phyloP scores from a whole-genome alignment of 176 grass and related monocot species.

The Oryza australiensis region DNA sequence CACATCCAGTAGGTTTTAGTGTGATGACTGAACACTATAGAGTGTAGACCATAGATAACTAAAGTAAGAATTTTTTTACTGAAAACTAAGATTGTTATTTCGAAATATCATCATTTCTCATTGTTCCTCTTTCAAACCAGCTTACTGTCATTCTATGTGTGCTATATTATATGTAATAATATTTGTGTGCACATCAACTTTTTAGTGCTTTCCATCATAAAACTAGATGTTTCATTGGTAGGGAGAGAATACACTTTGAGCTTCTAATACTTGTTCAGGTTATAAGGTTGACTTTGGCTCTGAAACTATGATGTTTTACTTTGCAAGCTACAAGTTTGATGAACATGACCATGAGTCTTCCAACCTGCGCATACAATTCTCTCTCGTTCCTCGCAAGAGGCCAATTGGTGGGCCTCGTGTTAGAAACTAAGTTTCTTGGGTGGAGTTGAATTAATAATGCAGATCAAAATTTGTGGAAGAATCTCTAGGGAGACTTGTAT shows the following conservation, averaged over 20 bases:
- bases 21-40: not conserved
- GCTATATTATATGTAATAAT: not conserved
- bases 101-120: not conserved
- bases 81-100: not conserved
- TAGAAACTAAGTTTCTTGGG: constrained; percentile 45
- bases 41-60: not conserved
- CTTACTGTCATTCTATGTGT: not conserved
- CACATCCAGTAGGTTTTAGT: too few relatives aligned
- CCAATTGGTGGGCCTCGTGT: constrained; percentile 46
- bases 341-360: constrained; percentile 62
- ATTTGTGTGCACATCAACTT: too few relatives aligned
- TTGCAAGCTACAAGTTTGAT: constrained; percentile 85
- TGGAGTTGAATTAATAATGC: not conserved
- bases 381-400: constrained; percentile 51
- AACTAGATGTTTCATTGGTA: too few relatives aligned
- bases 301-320: constrained; percentile 27
- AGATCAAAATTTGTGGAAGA: not conserved
- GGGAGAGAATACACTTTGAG: not conserved
- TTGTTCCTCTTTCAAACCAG: not conserved
- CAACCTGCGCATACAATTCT: constrained; percentile 67
- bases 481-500: not conserved
- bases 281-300: not conserved
- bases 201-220: too few relatives aligned
- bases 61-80: too few relatives aligned
- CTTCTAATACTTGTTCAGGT: not conserved